These are phyloP conservation scores for Termitomyces eurrhizus DNA, from an alignment of 768 basidiomycete species.

Conservation along the genomic window DNA sequence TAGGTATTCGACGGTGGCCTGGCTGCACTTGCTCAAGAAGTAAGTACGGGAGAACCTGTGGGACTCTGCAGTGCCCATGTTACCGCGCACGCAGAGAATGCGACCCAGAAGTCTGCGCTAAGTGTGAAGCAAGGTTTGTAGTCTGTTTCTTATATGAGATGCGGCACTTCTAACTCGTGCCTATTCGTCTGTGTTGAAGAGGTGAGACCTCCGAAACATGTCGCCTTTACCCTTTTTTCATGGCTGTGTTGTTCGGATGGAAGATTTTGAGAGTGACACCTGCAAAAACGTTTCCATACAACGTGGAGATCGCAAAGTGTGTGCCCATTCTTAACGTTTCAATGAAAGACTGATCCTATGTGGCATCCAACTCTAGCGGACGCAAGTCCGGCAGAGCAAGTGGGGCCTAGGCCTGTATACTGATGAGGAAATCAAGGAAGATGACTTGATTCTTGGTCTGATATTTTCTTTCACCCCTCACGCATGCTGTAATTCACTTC, in stretches of 20 bases:
- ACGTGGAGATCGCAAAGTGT: conserved; percentile 39
- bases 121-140: conserved; percentile 47
- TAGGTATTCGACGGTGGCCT: conserved; percentile 51
- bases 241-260: not conserved
- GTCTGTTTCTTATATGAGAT: not conserved
- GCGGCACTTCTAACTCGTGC: not conserved
- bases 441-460: conserved; percentile 48
- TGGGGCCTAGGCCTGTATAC: conserved; percentile 58
- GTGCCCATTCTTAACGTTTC: not conserved
- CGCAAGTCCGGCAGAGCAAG: conserved; percentile 37
- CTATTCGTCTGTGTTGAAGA: conserved; percentile 12
- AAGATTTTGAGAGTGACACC: conserved; percentile 24
- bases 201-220: conserved; percentile 7
- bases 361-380: conserved; percentile 18
- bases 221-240: not conserved
- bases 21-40: conserved; percentile 50
- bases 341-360: not conserved
- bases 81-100: conserved; percentile 51
- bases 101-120: conserved; percentile 59
- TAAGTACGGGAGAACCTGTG: conserved; percentile 26
- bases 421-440: conserved; percentile 35
- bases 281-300: conserved; percentile 54
- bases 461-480: not conserved
- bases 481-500: not conserved
- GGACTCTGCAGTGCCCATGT: conserved; percentile 50